These are phyloP conservation scores for Pseudomassariella vexata DNA, from an alignment of 2,329 filamentous ascomycete species.

Conservation along the genomic window DNA sequence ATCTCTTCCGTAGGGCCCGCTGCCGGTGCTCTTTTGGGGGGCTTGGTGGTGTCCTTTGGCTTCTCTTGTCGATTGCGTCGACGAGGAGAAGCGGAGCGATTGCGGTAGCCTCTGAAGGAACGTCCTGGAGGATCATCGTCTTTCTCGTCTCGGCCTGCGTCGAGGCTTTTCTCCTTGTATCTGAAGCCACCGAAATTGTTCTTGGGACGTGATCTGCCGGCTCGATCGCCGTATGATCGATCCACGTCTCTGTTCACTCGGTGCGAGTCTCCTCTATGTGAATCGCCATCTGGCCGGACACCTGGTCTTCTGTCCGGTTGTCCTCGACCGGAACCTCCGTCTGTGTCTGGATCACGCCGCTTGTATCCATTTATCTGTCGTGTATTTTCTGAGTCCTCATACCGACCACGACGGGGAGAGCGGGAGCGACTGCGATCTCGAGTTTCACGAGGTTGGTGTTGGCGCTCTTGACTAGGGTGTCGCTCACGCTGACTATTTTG, in stretches of 20 bases:
- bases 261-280: neutral
- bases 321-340: constrained; percentile 3
- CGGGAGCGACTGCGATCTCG: constrained; percentile 13
- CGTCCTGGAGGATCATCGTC: constrained; percentile 29
- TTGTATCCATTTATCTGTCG: constrained; percentile 1
- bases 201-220: constrained; percentile 15
- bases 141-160: constrained; percentile 38
- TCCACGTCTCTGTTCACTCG: neutral
- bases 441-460: constrained; percentile 8
- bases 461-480: neutral
- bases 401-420: neutral
- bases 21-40: constrained; percentile 25
- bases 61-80: constrained; percentile 29
- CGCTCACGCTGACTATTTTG: neutral
- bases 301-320: constrained; percentile 5
- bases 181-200: constrained; percentile 45
- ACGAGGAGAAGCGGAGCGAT: constrained; percentile 30
- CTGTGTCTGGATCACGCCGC: neutral
- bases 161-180: constrained; percentile 51
- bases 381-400: no score
- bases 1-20: constrained; percentile 60
- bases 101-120: constrained; percentile 48
- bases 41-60: constrained; percentile 25
- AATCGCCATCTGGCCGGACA: neutral
- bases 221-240: constrained; percentile 7